phyloP scores from a whole-genome alignment of 2,329 filamentous ascomycete genomes.

The Neoarthrinium moseri region DNA sequence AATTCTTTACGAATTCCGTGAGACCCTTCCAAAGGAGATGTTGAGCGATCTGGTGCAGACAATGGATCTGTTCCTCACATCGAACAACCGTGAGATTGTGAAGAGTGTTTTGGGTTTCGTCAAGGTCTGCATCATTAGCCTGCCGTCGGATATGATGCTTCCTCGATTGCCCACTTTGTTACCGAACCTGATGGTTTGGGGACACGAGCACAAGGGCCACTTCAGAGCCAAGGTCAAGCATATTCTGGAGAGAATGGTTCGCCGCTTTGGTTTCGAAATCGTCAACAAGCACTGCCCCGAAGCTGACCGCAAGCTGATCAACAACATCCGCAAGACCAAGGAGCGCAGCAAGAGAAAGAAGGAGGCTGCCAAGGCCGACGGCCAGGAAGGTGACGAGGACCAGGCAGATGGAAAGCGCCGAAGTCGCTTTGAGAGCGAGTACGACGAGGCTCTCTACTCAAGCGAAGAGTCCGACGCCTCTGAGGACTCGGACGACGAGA shows the following conservation, averaged over 20 bases:
- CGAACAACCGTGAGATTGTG: slow-evolving; percentile 95
- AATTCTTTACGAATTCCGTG: slow-evolving; percentile 89
- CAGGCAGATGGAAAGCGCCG: slow-evolving; percentile 48
- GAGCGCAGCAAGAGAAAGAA: slow-evolving; percentile 90
- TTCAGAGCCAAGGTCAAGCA: slow-evolving; percentile 98
- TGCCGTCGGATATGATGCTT: slow-evolving; percentile 76
- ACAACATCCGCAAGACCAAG: slow-evolving; percentile 93
- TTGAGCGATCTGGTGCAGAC: slow-evolving; percentile 86
- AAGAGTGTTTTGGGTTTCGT: slow-evolving; percentile 93
- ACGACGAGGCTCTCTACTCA: slow-evolving; percentile 93
- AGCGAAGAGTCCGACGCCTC: slow-evolving; percentile 65
- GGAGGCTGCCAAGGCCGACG: slow-evolving; percentile 60
- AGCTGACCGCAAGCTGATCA: slow-evolving; percentile 82
- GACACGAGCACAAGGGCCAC: slow-evolving; percentile 95
- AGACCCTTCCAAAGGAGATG: slow-evolving; percentile 64
- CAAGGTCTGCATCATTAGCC: slow-evolving; percentile 87
- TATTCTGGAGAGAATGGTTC: slow-evolving; percentile 90
- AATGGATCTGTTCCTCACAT: slow-evolving; percentile 93
- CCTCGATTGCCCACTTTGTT: slow-evolving; percentile 76
- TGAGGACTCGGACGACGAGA: slow-evolving; percentile 62
- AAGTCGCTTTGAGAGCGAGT: slow-evolving; percentile 83
- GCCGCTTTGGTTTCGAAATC: slow-evolving; percentile 80
- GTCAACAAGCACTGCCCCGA: slow-evolving; percentile 82
- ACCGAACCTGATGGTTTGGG: slow-evolving; percentile 92
- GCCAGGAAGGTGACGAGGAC: slow-evolving; percentile 53